Conservation (phyloP, 75 land plant genomes). For the Pinus tabuliformis region DNA sequence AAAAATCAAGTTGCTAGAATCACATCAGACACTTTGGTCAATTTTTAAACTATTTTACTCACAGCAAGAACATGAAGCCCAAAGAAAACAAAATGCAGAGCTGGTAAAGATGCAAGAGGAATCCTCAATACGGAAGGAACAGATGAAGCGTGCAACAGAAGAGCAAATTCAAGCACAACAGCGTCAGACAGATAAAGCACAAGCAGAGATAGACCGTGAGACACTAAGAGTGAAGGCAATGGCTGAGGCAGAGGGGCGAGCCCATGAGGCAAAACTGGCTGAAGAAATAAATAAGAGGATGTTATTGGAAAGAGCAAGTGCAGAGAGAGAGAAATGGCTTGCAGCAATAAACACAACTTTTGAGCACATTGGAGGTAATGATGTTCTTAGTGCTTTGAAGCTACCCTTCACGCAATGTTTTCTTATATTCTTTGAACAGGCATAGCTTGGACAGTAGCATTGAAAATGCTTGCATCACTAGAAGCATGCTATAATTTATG, state of each 20-base stretch:
- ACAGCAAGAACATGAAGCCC: conserved; percentile 91
- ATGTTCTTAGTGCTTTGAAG: no score
- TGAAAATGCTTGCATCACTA: not conserved
- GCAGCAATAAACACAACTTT: conserved; percentile 91
- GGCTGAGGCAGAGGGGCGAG: conserved; percentile 96
- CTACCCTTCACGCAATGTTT: no score
- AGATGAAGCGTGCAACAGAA: conserved; percentile 78
- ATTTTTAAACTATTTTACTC: not conserved
- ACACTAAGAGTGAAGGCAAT: conserved; percentile 86
- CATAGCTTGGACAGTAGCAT: not conserved
- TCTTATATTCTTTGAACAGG: not conserved
- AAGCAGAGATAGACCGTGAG: conserved; percentile 88
- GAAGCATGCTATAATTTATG: not conserved
- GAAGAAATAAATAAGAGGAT: conserved; percentile 83
- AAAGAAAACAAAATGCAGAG: conserved; percentile 76
- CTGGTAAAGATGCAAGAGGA: conserved; percentile 95
- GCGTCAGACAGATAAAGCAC: conserved; percentile 87
- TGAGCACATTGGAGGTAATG: conserved; percentile 85
- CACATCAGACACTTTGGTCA: not conserved
- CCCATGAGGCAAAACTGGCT: conserved; percentile 79
- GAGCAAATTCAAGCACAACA: conserved; percentile 88
- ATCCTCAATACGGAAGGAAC: conserved; percentile 79
- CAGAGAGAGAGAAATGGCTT: conserved; percentile 95
- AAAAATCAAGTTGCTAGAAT: not conserved
- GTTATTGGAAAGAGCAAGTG: conserved; percentile 73